Evolutionary conservation across 768 basidiomycete genomes (phyloP), one percentile per base, ranked within the genome.

Genomic region (Hericium alpestre): DNA sequence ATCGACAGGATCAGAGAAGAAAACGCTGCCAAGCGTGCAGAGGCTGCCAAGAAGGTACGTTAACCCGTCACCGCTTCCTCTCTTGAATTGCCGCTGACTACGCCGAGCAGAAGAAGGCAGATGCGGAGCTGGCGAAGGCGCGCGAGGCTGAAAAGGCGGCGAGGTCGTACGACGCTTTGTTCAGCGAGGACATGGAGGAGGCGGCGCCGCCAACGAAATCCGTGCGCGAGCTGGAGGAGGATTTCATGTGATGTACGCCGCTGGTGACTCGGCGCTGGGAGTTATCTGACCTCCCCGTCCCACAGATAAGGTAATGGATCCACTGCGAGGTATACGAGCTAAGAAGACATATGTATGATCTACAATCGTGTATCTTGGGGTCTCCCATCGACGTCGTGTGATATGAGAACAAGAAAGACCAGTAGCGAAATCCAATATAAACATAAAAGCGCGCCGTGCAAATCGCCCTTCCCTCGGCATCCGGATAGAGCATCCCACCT

Each of bases 141-240:
- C 79, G 94, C 63, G 92, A 89, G 67, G 90, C 84, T 16, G 90
- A 93, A 65, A 95, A 94, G 65, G 85, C 86, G 16, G 84, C 89
- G 9, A 74, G 85, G n/a, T 90, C 87, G 2, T 98, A 97, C 61
- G 91, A 93, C 67, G 74, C 78, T 0, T 72, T 97, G 53, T 90
- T 87, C 72, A 78, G 78, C 23, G 85, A 76, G 2, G 81, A 83
- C 48, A 79, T 78, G 25, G 80, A 82, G 11, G 75, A 72, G 18
- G 72, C 73, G n/a, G 71, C 65, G 41, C 67, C 66, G 65, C 71
- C 54, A 68, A 72, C 37, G 73, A 58, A 81, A 69, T 83, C 82
- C 2, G 87, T 82, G 12, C 77, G 79, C 62, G 90, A 90, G 64
- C 73, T 90, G 65, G 89, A 91, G 68, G 90, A 93, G 51, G 90